Conservation (phyloP, 2,329 filamentous ascomycete genomes). For the Colletotrichum godetiae region DNA sequence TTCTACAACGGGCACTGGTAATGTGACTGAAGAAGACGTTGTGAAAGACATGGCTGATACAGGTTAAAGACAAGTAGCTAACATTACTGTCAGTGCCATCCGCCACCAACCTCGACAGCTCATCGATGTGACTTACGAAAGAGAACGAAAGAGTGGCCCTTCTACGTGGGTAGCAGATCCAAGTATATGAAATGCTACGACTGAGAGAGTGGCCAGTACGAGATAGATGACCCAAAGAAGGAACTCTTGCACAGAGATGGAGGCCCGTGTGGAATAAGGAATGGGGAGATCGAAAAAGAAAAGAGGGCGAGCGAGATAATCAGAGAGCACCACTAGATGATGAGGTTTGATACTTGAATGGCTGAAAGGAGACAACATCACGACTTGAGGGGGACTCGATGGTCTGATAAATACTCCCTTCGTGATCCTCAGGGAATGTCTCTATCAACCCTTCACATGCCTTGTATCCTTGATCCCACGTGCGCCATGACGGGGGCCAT, state of each 20-base stretch:
- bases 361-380: constrained; percentile 10
- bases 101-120: not conserved
- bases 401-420: constrained; percentile 19
- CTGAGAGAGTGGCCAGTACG: not conserved
- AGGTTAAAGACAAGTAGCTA: not conserved
- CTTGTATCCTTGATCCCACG: not conserved
- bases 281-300: constrained; percentile 1
- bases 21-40: constrained; percentile 16
- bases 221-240: not conserved
- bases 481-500: not conserved
- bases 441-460: constrained; percentile 14
- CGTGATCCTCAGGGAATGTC: constrained; percentile 14
- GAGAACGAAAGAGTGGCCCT: not conserved
- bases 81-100: not conserved
- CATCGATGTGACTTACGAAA: not conserved
- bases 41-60: constrained; percentile 16
- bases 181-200: not conserved
- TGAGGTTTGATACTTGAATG: constrained; percentile 3
- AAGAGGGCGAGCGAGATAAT: not conserved
- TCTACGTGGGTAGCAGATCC: not conserved
- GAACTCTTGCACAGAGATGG: constrained; percentile 7
- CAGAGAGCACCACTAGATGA: not conserved
- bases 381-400: constrained; percentile 15
- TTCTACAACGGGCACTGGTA: constrained; percentile 15
- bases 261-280: constrained; percentile 13